Evolutionary conservation across 805 yeast species (phyloP), one percentile per base, ranked within the genome.

Genomic region (Starmerella etchellsii): DNA sequence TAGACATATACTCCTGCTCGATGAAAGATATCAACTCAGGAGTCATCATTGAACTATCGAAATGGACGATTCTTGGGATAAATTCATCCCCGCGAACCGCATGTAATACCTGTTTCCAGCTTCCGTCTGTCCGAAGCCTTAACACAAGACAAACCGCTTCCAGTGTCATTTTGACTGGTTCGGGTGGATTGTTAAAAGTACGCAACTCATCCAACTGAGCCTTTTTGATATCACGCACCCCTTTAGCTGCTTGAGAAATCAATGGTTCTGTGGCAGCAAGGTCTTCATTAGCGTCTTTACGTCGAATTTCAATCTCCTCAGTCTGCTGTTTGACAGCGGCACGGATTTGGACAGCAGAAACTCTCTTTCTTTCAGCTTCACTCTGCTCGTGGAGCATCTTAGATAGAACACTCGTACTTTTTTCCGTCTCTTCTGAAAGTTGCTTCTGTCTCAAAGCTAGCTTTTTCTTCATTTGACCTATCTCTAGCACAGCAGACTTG

Each of bases 211-310:
- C 81, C 31, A 88, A 65, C 54, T 88, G 96, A 45, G 82, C 93
- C 56, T 88, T 88, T 59, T 85, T 84, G 46, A 88, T 88, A 51
- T 83, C 81, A 49, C 81, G 80, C n/a, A 88, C 97, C 14, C 95
- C 94, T 45, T 71, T 65, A 53, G 80, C 81, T 0, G 97, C 97
- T 47, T 80, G 93, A 2, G 71, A 41, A 6, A 87, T 78, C 0
- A 91, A 78, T 0, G 96, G 95, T 53, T 84, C 91, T 0, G 87
- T 94, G 5, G 66, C 61, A 14, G 71, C 75, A n/a, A 88, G 65
- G 41, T 83, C 88, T 6, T 60, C 56, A 60, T 73, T 55, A 0
- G 83, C 95, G 1, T 54, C 49, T 0, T 58, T 56, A 46, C 73
- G 68, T 27, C 93, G 68, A 11, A 58, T 61, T 3, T 65, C 63